Evolutionary conservation across 345 rosid genomes (phyloP), one percentile per base, ranked within the genome.

Genomic region (Pistacia atlantica): DNA sequence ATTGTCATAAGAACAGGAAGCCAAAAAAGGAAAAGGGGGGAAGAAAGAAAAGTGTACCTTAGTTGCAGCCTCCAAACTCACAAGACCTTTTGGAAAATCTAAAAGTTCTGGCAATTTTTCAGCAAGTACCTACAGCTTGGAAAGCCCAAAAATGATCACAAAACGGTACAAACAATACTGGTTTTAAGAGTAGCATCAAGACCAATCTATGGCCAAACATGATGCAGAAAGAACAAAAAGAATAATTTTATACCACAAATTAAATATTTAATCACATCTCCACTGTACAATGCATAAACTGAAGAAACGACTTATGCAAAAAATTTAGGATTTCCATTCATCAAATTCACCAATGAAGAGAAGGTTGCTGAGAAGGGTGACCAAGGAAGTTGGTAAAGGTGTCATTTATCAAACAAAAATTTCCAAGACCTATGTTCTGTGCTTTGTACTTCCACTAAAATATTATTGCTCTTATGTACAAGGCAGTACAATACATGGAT

Each of bases 61-160:
- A 60, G 96, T 80, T 75, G 97, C 84, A 75, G 94, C 87, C 87
- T 90, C 93, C 85, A 93, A 82, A 84, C 90, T 89, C 78, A 78
- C 81, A 64, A 91, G 86, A 77, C 91, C 95, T 83, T 87, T 84
- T 1, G 88, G 83, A 77, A 92, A 92, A 78, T 86, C 89, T 68
- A 91, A 83, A 68, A 90, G 86, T 66, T 91, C 93, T 16, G 97
- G 92, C 72, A 87, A 82, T 78, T 92, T 91, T 59, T 89, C 90
- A n/a, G 82, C 85, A 63, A 92, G 91, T 76, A 92, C 92, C 97
- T 92, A 84, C 61, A 78, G 73, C 68, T 74, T 54, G 69, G 18
- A 55, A 72, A 54, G 65, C 45, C 46, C 13, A 72, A 64, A 75
- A 16, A 59, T 65, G 37, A 51, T 58, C 12, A 73, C 38, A 65